phyloP scores from a whole-genome alignment of 495 filamentous ascomycete genomes.

The Penicillium soppii region DNA sequence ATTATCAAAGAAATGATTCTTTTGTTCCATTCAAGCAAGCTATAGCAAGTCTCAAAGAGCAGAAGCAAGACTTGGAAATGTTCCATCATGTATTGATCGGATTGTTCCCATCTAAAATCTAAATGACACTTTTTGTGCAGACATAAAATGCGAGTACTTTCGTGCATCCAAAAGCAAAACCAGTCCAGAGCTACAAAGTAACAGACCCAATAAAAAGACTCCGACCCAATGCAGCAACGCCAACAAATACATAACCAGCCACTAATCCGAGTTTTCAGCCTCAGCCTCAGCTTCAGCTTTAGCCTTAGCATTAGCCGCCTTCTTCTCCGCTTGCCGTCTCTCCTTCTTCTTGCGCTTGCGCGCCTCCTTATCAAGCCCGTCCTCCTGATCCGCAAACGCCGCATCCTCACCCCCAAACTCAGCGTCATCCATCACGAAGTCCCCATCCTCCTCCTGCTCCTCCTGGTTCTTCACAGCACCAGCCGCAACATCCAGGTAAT shows the following conservation, averaged over 20 bases:
- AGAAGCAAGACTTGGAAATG: conserved; percentile 1
- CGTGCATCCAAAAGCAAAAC: conserved; percentile 8
- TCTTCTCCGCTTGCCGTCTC: conserved; percentile 44
- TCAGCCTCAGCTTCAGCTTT: conserved; percentile 30
- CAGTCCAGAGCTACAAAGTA: conserved; percentile 6
- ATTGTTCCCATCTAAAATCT: conserved; percentile 7
- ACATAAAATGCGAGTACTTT: conserved; percentile 19
- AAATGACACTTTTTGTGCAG: conserved; percentile 19
- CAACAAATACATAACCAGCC: conserved; percentile 13
- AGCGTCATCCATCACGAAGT: conserved; percentile 27
- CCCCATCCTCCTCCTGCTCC: conserved; percentile 23
- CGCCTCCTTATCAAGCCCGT: conserved; percentile 45
- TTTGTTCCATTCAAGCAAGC: conserved; percentile 4
- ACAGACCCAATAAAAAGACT: conserved; percentile 19
- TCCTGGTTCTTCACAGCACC: conserved; percentile 27
- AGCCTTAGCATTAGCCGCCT: conserved; percentile 40
- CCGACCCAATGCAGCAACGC: conserved; percentile 35
- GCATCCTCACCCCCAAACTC: conserved; percentile 26
- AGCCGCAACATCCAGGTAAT: conserved; percentile 26
- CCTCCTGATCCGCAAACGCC: conserved; percentile 27
- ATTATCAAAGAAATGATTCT: conserved; percentile 1
- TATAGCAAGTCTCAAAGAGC: conserved; percentile 3
- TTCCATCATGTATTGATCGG: conserved; percentile 12
- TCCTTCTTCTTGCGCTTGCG: conserved; percentile 53
- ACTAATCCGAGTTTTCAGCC: conserved; percentile 29